Conservation (phyloP, 306 rosid species). For the Inga oerstediana region DNA sequence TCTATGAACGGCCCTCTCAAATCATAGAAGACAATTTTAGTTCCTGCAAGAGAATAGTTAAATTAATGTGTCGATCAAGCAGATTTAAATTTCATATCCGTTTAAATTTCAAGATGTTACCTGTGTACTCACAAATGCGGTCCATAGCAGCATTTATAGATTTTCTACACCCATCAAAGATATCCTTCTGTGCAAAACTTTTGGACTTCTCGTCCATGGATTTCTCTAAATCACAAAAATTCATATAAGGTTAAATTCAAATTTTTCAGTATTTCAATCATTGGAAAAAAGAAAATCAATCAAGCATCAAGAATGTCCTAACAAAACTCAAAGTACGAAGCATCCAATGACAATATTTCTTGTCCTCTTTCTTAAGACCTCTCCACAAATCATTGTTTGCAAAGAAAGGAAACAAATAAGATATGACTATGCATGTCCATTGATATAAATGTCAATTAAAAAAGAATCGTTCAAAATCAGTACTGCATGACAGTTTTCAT, state of each 20-base stretch:
- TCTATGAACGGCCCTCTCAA: conserved; percentile 86
- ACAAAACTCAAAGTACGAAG: not conserved
- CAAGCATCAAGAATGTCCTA: not conserved
- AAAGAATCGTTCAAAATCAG: not conserved
- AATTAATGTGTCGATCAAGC: conserved; percentile 12
- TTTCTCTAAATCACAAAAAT: conserved; percentile 57
- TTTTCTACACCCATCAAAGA: conserved; percentile 91
- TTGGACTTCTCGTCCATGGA: conserved; percentile 68
- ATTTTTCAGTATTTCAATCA: conserved; percentile 15
- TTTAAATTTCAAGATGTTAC: conserved; percentile 40
- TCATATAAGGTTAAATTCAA: conserved; percentile 10
- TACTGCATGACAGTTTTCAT: not conserved
- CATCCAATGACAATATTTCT: conserved; percentile 6
- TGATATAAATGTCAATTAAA: not conserved
- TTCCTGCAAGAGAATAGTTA: conserved; percentile 66
- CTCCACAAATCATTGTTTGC: not conserved
- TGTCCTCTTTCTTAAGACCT: not conserved
- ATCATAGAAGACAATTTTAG: conserved; percentile 95
- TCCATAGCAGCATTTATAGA: conserved; percentile 86
- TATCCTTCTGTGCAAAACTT: conserved; percentile 62
- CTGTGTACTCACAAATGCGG: conserved; percentile 87
- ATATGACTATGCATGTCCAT: conserved; percentile 4
- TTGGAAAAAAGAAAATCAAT: not conserved
- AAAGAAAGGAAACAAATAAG: conserved; percentile 23
- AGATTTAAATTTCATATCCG: conserved; percentile 24